A percentile compares a stretch with the other conserved stretches of the same genome.
phyloP scores from a whole-genome alignment of 345 rosid genomes.

The Citrus cavaleriei region DNA sequence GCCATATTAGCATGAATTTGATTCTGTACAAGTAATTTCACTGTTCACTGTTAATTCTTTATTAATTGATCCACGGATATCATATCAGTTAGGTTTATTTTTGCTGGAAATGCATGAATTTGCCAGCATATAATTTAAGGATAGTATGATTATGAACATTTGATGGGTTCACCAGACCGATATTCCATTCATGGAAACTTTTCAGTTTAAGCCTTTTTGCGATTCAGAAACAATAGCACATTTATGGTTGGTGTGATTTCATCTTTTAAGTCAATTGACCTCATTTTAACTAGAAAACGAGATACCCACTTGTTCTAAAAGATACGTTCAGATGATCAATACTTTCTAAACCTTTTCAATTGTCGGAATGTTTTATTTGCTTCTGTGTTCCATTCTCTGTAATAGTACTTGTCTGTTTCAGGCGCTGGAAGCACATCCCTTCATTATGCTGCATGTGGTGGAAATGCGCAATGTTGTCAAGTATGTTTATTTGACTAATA shows the following conservation, averaged over 20 bases:
- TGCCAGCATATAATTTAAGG: background rate
- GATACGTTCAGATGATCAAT: background rate
- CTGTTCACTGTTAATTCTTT: background rate
- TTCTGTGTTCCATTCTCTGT: background rate
- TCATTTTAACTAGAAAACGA: background rate
- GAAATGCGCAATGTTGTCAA: slow-evolving; percentile 88
- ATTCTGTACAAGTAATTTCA: background rate
- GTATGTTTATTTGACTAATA: slow-evolving; percentile 34
- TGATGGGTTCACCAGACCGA: background rate
- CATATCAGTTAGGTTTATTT: background rate
- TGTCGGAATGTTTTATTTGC: background rate
- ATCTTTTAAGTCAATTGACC: background rate
- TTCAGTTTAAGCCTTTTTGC: background rate
- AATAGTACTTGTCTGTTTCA: slow-evolving; percentile 21
- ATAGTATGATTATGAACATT: background rate
- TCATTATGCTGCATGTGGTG: slow-evolving; percentile 99
- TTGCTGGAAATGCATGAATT: background rate
- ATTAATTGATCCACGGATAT: background rate
- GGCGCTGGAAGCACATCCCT: slow-evolving; percentile 95
- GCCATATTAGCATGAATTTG: background rate
- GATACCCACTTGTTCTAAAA: background rate
- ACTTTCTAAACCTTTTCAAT: background rate
- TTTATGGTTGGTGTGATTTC: background rate
- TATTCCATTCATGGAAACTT: background rate
- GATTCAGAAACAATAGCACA: background rate